Conservation (phyloP, 2,329 filamentous ascomycete species). For the Colletotrichum sp. region DNA sequence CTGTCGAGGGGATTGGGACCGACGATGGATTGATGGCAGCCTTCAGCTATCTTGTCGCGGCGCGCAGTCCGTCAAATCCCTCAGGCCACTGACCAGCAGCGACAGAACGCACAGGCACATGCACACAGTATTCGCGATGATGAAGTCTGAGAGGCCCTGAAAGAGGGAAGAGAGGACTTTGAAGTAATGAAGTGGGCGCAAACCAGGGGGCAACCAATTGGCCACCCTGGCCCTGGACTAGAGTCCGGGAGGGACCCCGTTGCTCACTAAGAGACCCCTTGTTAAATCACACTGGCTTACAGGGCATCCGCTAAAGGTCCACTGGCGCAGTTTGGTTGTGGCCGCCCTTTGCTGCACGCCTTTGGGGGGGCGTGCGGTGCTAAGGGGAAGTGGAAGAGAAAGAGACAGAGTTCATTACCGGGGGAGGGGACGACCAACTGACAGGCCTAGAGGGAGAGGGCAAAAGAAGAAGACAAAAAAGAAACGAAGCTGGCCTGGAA, state of each 20-base stretch:
- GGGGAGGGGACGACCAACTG: not conserved
- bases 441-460: not conserved
- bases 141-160: not conserved
- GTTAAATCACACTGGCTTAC: not conserved
- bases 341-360: not conserved
- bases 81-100: not conserved
- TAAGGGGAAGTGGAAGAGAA: not conserved
- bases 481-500: not conserved
- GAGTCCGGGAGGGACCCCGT: not conserved
- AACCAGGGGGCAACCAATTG: not conserved
- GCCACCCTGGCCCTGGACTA: not conserved
- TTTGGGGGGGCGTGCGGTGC: not conserved
- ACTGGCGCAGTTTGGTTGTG: not conserved
- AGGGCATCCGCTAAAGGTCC: conserved; percentile 8
- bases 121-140: not conserved
- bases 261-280: not conserved
- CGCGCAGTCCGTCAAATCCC: not conserved
- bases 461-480: not conserved
- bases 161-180: conserved; percentile 4
- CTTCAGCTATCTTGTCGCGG: not conserved
- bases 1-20: not conserved
- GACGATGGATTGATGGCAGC: not conserved
- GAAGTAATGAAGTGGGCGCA: not conserved
- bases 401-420: not conserved
- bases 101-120: not conserved